Evolutionary conservation across 768 basidiomycete genomes (phyloP), one percentile per base, ranked within the genome.

Genomic region (Serendipita indica): DNA sequence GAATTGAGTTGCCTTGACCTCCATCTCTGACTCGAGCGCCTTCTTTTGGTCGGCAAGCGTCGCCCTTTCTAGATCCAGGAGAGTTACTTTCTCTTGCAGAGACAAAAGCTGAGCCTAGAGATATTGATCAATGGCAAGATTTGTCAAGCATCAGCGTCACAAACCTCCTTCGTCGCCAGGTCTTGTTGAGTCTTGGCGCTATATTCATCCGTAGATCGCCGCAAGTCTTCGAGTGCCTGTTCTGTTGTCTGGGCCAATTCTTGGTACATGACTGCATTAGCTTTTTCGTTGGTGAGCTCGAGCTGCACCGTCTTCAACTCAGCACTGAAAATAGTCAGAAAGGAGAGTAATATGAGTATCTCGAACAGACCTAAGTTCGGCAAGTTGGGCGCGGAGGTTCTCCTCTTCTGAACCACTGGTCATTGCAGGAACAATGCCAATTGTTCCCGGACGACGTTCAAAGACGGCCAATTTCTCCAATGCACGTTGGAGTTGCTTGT

Each of bases 381-480:
- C 90, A 18, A 92, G 84, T 66, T 91, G 87, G 14, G 79, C 74
- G 68, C 90, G 83, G 6, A 92, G 76, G 64, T 88, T 86, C 64
- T 89, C 84, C 66, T 91, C 90, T 7, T 75, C 59, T 77, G 62
- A 75, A 76, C 62, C 81, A 68, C 20, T 63, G 52, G 52, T 20
- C 18, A 58, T 64, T 12, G 58, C 33, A 1, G 70, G 63, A 10
- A 69, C 58, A 20, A 72, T 70, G 43, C 63, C 61, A 3, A 66
- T 43, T 2, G 68, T 65, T 3, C 70, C 65, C 4, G 75, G 67
- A 52, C 86, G 75, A 34, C 87, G 80, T 66, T 92, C 89, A 64
- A 89, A 93, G 1, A 92, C 86, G 1, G 88, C 75, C 27, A 92
- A 77, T 69, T 91, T 92, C 74, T 91, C 89, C 45, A 82, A 79